Evolutionary conservation across 352 stramenopile genomes (phyloP).

Genomic region (Pythium myriotylum): DNA sequence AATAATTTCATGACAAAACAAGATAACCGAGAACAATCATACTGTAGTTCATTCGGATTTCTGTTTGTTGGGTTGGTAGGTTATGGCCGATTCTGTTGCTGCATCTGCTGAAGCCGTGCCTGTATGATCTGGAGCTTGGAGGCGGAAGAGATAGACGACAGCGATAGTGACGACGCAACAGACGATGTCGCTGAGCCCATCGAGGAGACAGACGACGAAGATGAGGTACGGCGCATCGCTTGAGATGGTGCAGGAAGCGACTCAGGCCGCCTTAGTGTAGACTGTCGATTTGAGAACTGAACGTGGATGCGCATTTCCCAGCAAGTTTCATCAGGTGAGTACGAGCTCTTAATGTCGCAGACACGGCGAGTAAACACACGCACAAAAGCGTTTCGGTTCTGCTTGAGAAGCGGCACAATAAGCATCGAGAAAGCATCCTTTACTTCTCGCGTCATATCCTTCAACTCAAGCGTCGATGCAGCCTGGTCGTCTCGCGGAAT

Average conservation of each 20-base stretch:
- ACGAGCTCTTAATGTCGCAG: conserved; percentile 21
- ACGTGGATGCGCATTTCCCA: conserved; percentile 76
- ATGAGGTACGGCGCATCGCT: conserved; percentile 5
- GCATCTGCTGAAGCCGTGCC: conserved; percentile 54
- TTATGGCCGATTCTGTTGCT: conserved; percentile 21
- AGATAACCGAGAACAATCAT: background rate
- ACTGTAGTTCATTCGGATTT: background rate
- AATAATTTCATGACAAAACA: conserved; percentile 2
- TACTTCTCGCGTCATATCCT: conserved; percentile 63
- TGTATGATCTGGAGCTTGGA: conserved; percentile 70
- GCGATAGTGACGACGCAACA: conserved; percentile 24
- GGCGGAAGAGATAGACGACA: conserved; percentile 25
- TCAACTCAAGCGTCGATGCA: conserved; percentile 42
- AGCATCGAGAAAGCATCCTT: conserved; percentile 78
- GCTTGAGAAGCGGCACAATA: conserved; percentile 63
- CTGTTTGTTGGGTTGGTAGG: background rate
- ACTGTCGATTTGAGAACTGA: conserved; percentile 20
- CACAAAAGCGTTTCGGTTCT: conserved; percentile 49
- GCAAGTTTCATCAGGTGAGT: conserved; percentile 20
- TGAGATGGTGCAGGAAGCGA: background rate
- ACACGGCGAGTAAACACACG: conserved; percentile 55
- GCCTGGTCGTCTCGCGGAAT: conserved; percentile 11
- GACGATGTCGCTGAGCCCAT: conserved; percentile 17
- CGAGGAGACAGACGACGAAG: conserved; percentile 25
- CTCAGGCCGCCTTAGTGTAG: background rate